Conservation (phyloP, 192 early-diverging fungal genomes). For the Powellomyces hirtus region DNA sequence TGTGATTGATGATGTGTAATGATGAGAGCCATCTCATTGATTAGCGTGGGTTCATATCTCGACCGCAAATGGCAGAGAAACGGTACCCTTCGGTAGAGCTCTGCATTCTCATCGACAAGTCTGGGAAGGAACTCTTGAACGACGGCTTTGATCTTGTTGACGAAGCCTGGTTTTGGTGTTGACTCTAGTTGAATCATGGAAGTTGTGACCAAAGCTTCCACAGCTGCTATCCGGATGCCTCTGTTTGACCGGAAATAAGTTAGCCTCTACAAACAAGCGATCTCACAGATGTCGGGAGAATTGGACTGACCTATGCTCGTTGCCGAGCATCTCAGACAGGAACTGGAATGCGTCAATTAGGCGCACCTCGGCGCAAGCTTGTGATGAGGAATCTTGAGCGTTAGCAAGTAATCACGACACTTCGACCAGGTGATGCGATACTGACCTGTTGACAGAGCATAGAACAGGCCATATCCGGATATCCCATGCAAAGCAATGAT, state of each 20-base stretch:
- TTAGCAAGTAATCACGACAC: neutral
- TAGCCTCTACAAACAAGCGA: neutral
- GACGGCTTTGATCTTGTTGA: conserved; percentile 15
- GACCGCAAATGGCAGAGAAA: neutral
- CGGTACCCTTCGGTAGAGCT: conserved; percentile 43
- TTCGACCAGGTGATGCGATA: neutral
- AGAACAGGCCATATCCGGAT: conserved; percentile 48
- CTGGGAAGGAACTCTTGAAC: conserved; percentile 27
- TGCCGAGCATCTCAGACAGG: conserved; percentile 45
- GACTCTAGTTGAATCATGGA: conserved; percentile 41
- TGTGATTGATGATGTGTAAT: conserved; percentile 14
- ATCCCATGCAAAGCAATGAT: conserved; percentile 47
- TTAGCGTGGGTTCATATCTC: neutral
- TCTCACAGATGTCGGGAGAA: neutral
- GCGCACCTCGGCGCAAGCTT: conserved; percentile 26
- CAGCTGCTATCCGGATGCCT: conserved; percentile 47
- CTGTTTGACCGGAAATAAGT: neutral
- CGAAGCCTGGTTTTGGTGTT: conserved; percentile 16
- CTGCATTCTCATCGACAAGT: conserved; percentile 27
- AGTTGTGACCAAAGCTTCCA: conserved; percentile 41
- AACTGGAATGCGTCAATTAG: conserved; percentile 42
- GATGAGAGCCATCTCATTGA: neutral
- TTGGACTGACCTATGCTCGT: conserved; percentile 49
- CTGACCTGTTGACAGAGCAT: conserved; percentile 42
- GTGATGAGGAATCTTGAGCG: neutral